These are phyloP conservation scores for Calonectria montana DNA, from an alignment of 2,329 filamentous ascomycete genomes.

Conservation along the genomic window DNA sequence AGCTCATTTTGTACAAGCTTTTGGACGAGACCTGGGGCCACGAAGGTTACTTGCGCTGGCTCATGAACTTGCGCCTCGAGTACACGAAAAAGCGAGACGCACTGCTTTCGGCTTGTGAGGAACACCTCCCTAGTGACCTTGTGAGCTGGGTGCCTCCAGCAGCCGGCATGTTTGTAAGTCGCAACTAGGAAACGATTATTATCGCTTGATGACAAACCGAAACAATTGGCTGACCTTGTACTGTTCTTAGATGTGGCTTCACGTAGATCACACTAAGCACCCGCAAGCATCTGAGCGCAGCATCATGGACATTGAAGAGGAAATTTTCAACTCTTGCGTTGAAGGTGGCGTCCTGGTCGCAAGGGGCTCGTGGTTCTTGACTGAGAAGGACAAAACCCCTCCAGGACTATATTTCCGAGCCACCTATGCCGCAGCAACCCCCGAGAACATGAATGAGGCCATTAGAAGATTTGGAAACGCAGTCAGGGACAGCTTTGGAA, in stretches of 20 bases:
- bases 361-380: slow-evolving; percentile 91
- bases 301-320: slow-evolving; percentile 80
- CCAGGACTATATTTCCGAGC: slow-evolving; percentile 86
- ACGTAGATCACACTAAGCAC: slow-evolving; percentile 74
- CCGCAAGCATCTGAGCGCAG: slow-evolving; percentile 65
- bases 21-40: slow-evolving; percentile 97
- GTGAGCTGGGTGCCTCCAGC: slow-evolving; percentile 83
- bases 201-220: background rate
- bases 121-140: slow-evolving; percentile 77
- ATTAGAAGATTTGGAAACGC: slow-evolving; percentile 82
- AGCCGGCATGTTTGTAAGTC: slow-evolving; percentile 94
- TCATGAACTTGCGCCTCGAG: slow-evolving; percentile 82
- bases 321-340: slow-evolving; percentile 84
- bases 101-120: slow-evolving; percentile 83
- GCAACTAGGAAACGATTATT: background rate
- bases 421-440: slow-evolving; percentile 86
- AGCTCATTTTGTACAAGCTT: slow-evolving; percentile 87
- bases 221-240: background rate
- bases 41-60: slow-evolving; percentile 87
- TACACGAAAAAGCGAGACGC: slow-evolving; percentile 85
- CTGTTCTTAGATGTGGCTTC: slow-evolving; percentile 73
- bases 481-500: slow-evolving; percentile 68
- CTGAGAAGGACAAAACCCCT: slow-evolving; percentile 71
- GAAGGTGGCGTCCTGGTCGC: slow-evolving; percentile 83
- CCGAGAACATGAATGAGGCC: slow-evolving; percentile 76